Evolutionary conservation across 192 early-diverging fungal species (phyloP).

Genomic region (Coemansia biformis): DNA sequence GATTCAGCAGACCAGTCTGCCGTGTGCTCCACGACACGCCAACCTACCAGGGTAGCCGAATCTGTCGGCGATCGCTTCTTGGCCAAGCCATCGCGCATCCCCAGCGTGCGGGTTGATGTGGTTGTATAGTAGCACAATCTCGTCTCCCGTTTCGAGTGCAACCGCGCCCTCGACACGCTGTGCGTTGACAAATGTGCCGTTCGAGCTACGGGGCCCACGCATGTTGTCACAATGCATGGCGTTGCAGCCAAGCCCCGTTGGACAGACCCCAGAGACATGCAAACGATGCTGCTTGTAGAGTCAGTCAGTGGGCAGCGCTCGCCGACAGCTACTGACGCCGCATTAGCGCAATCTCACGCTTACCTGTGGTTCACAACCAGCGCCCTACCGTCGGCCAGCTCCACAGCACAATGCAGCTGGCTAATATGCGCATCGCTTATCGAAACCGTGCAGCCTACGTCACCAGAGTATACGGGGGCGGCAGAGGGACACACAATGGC

Average conservation of each 20-base stretch:
- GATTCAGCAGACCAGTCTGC: too few relatives aligned
- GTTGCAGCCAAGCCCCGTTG: too few relatives aligned
- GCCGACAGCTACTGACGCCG: too few relatives aligned
- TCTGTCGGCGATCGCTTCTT: conserved; percentile 11
- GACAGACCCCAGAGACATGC: too few relatives aligned
- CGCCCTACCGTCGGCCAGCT: conserved; percentile 6
- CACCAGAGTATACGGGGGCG: neutral
- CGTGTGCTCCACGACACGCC: too few relatives aligned
- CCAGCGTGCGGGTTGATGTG: conserved; percentile 4
- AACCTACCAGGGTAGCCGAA: conserved; percentile 26
- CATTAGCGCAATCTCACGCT: too few relatives aligned
- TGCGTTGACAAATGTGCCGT: conserved; percentile 42
- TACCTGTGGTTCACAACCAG: conserved; percentile 17
- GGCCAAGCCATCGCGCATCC: conserved; percentile 20
- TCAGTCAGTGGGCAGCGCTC: too few relatives aligned
- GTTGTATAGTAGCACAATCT: conserved; percentile 35
- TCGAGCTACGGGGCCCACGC: conserved; percentile 8
- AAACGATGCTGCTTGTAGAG: too few relatives aligned
- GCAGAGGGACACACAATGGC: too few relatives aligned
- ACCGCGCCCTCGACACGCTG: conserved; percentile 5
- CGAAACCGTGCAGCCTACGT: conserved; percentile 19
- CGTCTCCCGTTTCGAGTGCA: conserved; percentile 23
- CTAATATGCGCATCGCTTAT: conserved; percentile 38
- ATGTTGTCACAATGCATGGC: too few relatives aligned
- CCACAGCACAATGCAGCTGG: conserved; percentile 27